phyloP scores from a whole-genome alignment of 768 basidiomycete genomes.

The Boletus tomentosulus region DNA sequence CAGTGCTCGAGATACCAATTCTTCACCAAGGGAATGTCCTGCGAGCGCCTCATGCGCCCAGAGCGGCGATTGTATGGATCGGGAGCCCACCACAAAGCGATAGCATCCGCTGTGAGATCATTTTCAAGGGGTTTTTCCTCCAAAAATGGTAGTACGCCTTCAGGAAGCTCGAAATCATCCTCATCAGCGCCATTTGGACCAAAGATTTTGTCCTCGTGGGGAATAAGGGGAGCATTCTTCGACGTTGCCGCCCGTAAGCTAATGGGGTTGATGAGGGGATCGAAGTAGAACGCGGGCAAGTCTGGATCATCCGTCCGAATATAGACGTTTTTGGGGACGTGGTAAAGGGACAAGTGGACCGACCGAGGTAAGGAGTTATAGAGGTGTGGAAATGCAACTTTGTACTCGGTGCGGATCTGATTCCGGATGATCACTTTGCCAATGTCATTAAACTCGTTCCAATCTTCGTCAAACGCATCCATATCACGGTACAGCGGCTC shows the following conservation, averaged over 20 bases:
- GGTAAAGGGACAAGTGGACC: constrained; percentile 88
- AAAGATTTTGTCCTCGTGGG: constrained; percentile 92
- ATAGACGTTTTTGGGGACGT: constrained; percentile 94
- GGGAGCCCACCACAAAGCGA: constrained; percentile 98
- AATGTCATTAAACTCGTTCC: constrained; percentile 99
- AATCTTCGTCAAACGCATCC: constrained; percentile 97
- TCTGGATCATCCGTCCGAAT: constrained; percentile 99
- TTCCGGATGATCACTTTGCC: constrained; percentile 99
- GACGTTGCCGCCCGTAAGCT: constrained; percentile 82
- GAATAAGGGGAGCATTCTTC: constrained; percentile 76
- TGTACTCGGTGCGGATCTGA: constrained; percentile 98
- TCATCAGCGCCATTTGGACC: constrained; percentile 83
- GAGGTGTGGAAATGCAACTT: constrained; percentile 97
- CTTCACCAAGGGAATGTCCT: constrained; percentile 94
- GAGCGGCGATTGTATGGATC: constrained; percentile 93
- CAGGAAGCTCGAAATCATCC: constrained; percentile 84
- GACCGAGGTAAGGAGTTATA: constrained; percentile 98
- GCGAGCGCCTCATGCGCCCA: constrained; percentile 88
- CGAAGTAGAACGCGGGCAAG: constrained; percentile 98
- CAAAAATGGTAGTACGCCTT: constrained; percentile 74
- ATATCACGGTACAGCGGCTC: constrained; percentile 96
- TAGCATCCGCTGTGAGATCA: constrained; percentile 92
- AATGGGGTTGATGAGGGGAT: constrained; percentile 97
- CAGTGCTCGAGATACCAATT: constrained; percentile 99
- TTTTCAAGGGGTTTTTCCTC: constrained; percentile 76